Percentiles rank a stretch among this genome's conserved stretches.
Conservation (phyloP, 2,329 filamentous ascomycete genomes). For the Penicillium sp. region DNA sequence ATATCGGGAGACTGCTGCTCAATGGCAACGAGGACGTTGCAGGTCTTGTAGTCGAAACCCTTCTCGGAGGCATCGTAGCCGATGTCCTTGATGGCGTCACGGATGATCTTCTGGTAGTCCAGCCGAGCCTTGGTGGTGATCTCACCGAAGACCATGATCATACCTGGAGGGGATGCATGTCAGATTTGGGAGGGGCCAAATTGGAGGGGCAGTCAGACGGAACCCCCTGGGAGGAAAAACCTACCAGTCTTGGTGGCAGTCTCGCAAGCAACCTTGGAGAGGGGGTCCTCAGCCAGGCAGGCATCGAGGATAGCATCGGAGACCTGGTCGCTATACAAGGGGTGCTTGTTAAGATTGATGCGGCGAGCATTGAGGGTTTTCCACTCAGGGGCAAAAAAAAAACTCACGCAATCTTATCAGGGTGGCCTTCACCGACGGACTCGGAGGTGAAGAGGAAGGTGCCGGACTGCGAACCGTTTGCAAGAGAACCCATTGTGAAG, state of each 20-base stretch:
- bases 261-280: constrained; percentile 99
- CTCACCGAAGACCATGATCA: constrained; percentile 99
- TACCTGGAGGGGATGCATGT: constrained; percentile 44
- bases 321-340: constrained; percentile 73
- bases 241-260: constrained; percentile 98
- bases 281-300: constrained; percentile 88
- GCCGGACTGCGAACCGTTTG: constrained; percentile 52
- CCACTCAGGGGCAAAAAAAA: constrained; percentile 9
- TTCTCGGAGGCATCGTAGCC: constrained; percentile 96
- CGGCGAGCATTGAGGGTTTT: constrained; percentile 9
- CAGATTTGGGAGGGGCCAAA: constrained; percentile 13
- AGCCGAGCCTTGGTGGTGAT: constrained; percentile 95
- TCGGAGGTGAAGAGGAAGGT: constrained; percentile 90
- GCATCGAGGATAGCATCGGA: constrained; percentile 98
- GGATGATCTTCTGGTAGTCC: constrained; percentile 98
- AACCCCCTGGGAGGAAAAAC: constrained; percentile 16
- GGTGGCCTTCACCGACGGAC: constrained; percentile 87
- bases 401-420: constrained; percentile 85
- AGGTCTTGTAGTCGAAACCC: constrained; percentile 99
- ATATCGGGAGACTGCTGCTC: constrained; percentile 99
- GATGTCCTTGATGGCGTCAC: constrained; percentile 94
- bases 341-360: constrained; percentile 19
- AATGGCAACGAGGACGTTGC: constrained; percentile 97
- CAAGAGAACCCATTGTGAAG: constrained; percentile 63
- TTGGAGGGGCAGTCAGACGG: neutral